Evolutionary conservation across 179 eudicot species (phyloP).

Genomic region (Heliamphora pulchella): DNA sequence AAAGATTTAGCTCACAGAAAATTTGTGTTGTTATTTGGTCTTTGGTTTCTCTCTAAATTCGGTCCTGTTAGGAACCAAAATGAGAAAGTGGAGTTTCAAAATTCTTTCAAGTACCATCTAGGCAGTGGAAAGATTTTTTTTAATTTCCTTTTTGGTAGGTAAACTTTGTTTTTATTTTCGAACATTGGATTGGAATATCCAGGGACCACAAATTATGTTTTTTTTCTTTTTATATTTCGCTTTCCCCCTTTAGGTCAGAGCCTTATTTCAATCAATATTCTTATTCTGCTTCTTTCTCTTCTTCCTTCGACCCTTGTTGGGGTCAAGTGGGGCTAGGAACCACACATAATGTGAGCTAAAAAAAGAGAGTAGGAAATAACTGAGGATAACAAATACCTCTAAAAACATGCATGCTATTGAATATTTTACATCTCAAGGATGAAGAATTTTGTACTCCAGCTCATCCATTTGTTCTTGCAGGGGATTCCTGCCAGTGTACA

Average conservation of each 20-base stretch:
- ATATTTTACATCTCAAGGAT: background rate
- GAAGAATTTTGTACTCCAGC: conserved; percentile 11
- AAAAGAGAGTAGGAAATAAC: background rate
- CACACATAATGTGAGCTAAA: background rate
- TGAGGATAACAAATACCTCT: background rate
- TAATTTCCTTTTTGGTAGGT: background rate
- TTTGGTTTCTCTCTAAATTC: background rate
- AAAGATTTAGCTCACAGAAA: background rate
- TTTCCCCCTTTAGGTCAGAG: background rate
- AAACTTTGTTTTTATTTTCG: too few species aligned
- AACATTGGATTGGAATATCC: background rate
- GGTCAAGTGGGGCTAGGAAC: conserved; percentile 2
- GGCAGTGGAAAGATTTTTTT: background rate
- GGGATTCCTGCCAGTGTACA: conserved; percentile 95
- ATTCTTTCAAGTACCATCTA: background rate
- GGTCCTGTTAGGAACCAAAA: background rate
- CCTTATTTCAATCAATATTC: background rate
- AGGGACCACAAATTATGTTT: background rate
- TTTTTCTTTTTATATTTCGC: background rate
- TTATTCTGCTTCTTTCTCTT: background rate
- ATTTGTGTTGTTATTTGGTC: background rate
- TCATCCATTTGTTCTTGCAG: conserved; percentile 30
- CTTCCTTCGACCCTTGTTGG: background rate
- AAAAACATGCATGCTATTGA: background rate
- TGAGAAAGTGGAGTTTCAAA: background rate